Percentiles rank a stretch among this genome's conserved stretches.
Conservation (phyloP, 345 rosid species). For the Erucastrum elatum region DNA sequence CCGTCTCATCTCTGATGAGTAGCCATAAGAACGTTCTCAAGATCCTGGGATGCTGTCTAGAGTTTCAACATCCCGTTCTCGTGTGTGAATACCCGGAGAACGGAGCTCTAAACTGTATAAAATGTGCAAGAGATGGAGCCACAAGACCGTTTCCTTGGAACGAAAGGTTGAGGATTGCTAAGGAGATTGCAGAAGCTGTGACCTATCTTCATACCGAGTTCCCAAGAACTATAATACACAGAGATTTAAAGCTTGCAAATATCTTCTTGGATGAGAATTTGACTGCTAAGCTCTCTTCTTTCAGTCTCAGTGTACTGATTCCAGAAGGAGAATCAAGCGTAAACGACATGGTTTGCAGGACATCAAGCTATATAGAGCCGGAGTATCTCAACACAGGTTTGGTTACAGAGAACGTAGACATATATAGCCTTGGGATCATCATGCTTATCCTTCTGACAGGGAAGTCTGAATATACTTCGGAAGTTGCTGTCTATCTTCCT, state of each 20-base stretch:
- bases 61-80: conserved; percentile 28
- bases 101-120: conserved; percentile 16
- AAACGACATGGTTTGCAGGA: conserved; percentile 14
- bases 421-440: conserved; percentile 28
- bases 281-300: conserved; percentile 23
- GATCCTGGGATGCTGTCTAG: conserved; percentile 25
- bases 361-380: conserved; percentile 26
- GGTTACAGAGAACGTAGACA: conserved; percentile 31
- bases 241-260: conserved; percentile 30
- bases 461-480: conserved; percentile 12
- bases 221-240: conserved; percentile 30
- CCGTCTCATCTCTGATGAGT: conserved; percentile 23
- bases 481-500: conserved; percentile 17
- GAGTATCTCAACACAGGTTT: conserved; percentile 16
- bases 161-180: conserved; percentile 14
- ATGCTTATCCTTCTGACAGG: conserved; percentile 24
- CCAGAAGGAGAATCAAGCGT: conserved; percentile 27
- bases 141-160: conserved; percentile 24
- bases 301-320: conserved; percentile 18
- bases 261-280: conserved; percentile 26
- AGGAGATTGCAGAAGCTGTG: conserved; percentile 24
- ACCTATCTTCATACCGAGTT: conserved; percentile 29
- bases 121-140: neutral
- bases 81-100: conserved; percentile 27
- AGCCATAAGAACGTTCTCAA: conserved; percentile 33